Base-by-base conservation (phyloP, 2,329 filamentous ascomycete genomes). In the Penicillium thymicola region DNA sequence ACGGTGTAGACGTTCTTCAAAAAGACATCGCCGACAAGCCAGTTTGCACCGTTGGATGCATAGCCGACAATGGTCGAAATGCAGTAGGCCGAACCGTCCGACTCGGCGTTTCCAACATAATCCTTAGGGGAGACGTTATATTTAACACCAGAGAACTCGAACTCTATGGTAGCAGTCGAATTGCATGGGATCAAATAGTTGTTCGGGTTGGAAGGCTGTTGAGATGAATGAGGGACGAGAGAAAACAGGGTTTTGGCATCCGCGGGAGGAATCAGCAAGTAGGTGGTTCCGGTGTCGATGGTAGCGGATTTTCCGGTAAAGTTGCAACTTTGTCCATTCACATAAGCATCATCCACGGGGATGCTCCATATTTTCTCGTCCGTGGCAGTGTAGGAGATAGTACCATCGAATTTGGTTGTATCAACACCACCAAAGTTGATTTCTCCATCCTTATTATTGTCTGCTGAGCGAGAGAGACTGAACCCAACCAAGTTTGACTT, bases 1-100 rank as follows among this genome's bases (percentile, higher is more conserved):
- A 94, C 87, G 1, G 85, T 80, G 70, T 96, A 96, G 16, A 96
- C 91, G 65, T 95, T 96, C 77, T 95, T 96, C 59, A 96, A 75
- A 66, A 96, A 96, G 0, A 88, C 84, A 63, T 92, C 91, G 2
- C 92, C 92, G 1, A 96, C 74, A n/a, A 96, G 79, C 90, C 91
- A 96, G 28, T 76, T 70, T 65, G 65, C 79, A 0, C 79, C 75
- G 45, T 90, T 86, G 14, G 89, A 84, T 68, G 88, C 82, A 27
- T 85, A 81, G 2, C 88, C 89, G 51, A 91, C 87, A 36, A 96
- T 83, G 65, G 89, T 92, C 70, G 89, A 92, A 18, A 84, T 64
- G 61, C 83, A 85, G 16, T 70, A 68, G 1, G 52, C 54, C 0
- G 54, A 45, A 25, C 34, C 34, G 0, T 43, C 65, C 62, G 2